phyloP scores from a whole-genome alignment of 2,329 filamentous ascomycete species.

The Neocucurbitaria cava region DNA sequence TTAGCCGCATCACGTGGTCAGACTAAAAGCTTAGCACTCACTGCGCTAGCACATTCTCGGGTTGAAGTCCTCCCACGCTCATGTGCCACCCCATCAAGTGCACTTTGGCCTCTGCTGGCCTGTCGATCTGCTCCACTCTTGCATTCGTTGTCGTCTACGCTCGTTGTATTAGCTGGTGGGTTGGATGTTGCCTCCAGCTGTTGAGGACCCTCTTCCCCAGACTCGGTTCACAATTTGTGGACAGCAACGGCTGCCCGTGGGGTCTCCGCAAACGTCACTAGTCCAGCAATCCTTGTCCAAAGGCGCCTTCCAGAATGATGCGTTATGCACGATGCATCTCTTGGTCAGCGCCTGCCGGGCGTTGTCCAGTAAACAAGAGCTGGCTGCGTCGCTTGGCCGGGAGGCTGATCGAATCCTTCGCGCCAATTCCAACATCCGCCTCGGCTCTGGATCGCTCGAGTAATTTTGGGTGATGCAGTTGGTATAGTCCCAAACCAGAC shows the following conservation, averaged over 20 bases:
- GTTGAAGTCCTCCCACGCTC: neutral
- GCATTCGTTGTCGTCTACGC: neutral
- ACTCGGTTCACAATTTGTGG: neutral
- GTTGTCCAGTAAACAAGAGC: neutral
- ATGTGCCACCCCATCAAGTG: neutral
- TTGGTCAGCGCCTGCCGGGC: slow-evolving; percentile 6
- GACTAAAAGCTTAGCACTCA: neutral
- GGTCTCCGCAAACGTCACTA: slow-evolving; percentile 3
- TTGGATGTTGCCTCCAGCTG: neutral
- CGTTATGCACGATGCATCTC: neutral
- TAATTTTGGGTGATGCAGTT: neutral
- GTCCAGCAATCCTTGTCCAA: neutral
- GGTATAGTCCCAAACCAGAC: neutral
- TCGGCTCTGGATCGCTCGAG: neutral
- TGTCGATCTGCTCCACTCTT: slow-evolving; percentile 4
- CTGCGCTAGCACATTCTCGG: neutral
- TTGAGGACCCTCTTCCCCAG: slow-evolving; percentile 1
- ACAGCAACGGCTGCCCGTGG: slow-evolving; percentile 6
- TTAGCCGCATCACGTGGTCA: slow-evolving; percentile 1
- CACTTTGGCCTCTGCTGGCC: neutral
- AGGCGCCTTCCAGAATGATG: neutral
- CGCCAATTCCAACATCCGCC: neutral
- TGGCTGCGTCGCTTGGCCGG: neutral
- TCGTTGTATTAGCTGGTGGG: slow-evolving; percentile 1
- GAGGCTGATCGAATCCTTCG: neutral